These are phyloP conservation scores for Sclerotinia glacialis DNA, from an alignment of 2,329 filamentous ascomycete species.

Conservation along the genomic window DNA sequence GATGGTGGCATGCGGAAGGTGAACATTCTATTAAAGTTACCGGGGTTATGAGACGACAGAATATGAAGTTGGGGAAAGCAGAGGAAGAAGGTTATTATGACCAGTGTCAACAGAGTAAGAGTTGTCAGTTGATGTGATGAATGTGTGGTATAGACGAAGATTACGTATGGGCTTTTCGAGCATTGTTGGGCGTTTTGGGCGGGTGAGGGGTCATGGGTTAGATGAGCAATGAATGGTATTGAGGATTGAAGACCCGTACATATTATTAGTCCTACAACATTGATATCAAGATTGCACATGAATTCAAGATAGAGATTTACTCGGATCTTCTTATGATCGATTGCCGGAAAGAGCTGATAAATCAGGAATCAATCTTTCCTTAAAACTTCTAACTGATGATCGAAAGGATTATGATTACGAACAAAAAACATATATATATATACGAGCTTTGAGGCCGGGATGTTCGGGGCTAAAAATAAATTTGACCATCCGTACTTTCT, in stretches of 20 bases:
- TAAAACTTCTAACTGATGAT: no score
- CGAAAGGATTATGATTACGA: no score
- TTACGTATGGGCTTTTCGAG: not conserved
- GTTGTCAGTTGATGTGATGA: slow-evolving; percentile 49
- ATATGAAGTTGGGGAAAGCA: slow-evolving; percentile 49
- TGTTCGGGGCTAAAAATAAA: no score
- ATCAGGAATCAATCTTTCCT: no score
- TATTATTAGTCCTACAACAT: not conserved
- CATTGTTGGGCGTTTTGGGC: not conserved
- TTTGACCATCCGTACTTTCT: no score
- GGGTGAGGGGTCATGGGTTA: not conserved
- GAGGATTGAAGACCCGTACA: not conserved
- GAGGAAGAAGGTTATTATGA: slow-evolving; percentile 78
- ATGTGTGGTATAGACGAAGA: not conserved
- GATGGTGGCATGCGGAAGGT: slow-evolving; percentile 91
- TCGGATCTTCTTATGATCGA: not conserved
- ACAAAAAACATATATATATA: no score
- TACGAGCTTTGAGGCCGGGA: no score
- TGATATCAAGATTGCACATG: not conserved
- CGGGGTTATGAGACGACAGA: slow-evolving; percentile 67
- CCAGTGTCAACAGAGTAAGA: slow-evolving; percentile 51
- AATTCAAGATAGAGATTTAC: not conserved
- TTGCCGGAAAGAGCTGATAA: no score
- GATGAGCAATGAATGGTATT: not conserved
- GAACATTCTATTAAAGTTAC: slow-evolving; percentile 75